Conservation (phyloP, 768 basidiomycete species). For the Kwoniella sp. region DNA sequence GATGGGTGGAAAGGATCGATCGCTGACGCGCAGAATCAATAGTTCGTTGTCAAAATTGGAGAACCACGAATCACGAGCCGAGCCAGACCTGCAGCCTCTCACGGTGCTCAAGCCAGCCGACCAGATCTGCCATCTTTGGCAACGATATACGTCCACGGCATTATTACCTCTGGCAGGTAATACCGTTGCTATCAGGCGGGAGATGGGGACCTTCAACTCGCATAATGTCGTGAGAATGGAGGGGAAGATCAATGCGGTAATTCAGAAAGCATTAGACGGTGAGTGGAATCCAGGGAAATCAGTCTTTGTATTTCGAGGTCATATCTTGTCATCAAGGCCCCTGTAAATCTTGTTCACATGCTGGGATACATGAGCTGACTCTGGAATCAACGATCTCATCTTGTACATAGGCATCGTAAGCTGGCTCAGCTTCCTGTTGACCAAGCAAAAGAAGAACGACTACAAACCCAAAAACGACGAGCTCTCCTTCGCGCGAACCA, state of each 20-base stretch:
- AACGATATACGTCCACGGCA: slow-evolving; percentile 89
- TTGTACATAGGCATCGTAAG: slow-evolving; percentile 64
- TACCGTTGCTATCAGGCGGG: slow-evolving; percentile 80
- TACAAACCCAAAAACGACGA: slow-evolving; percentile 98
- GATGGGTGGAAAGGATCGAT: too few species aligned
- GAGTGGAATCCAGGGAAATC: too few species aligned
- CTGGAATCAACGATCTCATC: neutral
- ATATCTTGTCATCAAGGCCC: too few species aligned
- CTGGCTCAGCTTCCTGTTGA: slow-evolving; percentile 74
- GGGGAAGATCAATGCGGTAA: slow-evolving; percentile 72
- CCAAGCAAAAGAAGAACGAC: slow-evolving; percentile 92
- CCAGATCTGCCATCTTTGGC: slow-evolving; percentile 93
- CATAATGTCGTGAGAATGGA: slow-evolving; percentile 83
- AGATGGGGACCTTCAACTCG: slow-evolving; percentile 90
- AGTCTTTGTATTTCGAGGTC: too few species aligned
- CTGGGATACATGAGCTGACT: neutral
- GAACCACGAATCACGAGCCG: slow-evolving; percentile 69
- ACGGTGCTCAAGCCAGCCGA: slow-evolving; percentile 71
- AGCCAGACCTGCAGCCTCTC: slow-evolving; percentile 75
- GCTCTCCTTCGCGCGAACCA: slow-evolving; percentile 86
- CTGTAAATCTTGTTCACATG: too few species aligned
- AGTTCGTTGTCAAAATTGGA: slow-evolving; percentile 76
- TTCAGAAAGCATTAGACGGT: slow-evolving; percentile 84
- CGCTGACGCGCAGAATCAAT: slow-evolving; percentile 3
- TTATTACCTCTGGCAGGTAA: slow-evolving; percentile 77